Evolutionary conservation across 495 filamentous ascomycete species (phyloP), one percentile per base, ranked within the genome.

Genomic region (Annulohypoxylon nitens): DNA sequence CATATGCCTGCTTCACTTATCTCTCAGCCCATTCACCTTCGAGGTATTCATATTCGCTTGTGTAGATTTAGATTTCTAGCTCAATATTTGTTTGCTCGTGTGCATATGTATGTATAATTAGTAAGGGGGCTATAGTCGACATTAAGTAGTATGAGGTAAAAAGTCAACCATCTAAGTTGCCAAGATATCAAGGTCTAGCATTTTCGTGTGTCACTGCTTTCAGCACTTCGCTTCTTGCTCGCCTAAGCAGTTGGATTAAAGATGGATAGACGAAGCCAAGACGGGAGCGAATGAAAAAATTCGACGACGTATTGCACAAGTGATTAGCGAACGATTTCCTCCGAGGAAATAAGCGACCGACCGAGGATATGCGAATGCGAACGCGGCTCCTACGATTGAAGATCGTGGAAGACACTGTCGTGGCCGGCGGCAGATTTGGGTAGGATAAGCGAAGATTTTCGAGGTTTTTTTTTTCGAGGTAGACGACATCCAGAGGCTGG

Each of bases 151-250:
- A 8, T 60, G 37, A 25, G 39, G 10, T 10, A 41, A n/a, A 41
- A n/a, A 45, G 7, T 30, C 25, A 5, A 25, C 36, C 25, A 3
- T 39, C 11, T 58, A 66, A 20, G 11, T 25, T 43, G 54, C 64
- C 43, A 60, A 60, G 36, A 39, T 58, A 25, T 18, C n/a, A 20
- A 41, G 26, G 20, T 60, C 18, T 41, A 9, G 30, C 34, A 43
- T 62, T 37, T 41, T 64, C 59, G 26, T 18, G 67, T 70, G 14
- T 26, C 59, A 70, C 67, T n/a, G 47, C 58, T 47, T 47, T 55
- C 45, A 47, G 2, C 4, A 11, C 16, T 39, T 63, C 59, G 47
- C 34, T 54, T 33, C 12, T n/a, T 34, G n/a, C 47, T 23, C 18
- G 14, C 30, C 36, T 9, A 50, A 39, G 26, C 6, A 10, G 55